Conservation (phyloP, 1,139 yeast species). For the Hyphopichia fennica region DNA sequence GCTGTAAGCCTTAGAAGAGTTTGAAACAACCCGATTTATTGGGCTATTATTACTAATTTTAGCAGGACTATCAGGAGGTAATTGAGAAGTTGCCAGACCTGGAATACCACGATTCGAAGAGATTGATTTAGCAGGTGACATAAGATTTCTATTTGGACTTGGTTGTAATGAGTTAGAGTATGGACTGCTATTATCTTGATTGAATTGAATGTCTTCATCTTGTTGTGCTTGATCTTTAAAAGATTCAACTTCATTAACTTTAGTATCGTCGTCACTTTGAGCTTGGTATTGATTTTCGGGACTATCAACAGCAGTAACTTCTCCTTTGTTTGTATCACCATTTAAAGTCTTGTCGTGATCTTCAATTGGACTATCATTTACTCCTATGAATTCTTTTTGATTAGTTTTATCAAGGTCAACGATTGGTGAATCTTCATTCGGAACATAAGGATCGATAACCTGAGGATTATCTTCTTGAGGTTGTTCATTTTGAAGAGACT, state of each 20-base stretch:
- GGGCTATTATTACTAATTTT: slow-evolving; percentile 3
- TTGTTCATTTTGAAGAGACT: neutral
- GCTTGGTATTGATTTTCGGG: neutral
- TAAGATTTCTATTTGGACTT: neutral
- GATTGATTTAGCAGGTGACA: neutral
- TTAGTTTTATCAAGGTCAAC: neutral
- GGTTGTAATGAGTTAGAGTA: neutral
- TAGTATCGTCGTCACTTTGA: neutral
- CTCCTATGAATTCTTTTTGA: neutral
- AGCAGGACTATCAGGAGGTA: slow-evolving; percentile 1
- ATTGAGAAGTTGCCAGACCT: neutral
- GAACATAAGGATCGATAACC: neutral
- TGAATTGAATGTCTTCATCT: neutral
- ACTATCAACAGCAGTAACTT: neutral
- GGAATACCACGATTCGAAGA: neutral
- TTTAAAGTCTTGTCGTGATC: neutral
- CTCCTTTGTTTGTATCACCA: neutral
- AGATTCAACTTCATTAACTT: neutral
- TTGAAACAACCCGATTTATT: neutral
- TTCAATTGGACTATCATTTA: neutral
- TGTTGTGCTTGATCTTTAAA: neutral
- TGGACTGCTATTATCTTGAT: neutral
- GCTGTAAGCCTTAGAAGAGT: slow-evolving; percentile 4
- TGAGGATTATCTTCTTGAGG: neutral
- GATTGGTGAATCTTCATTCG: neutral